Evolutionary conservation across 345 rosid genomes (phyloP), one percentile per base, ranked within the genome.

Genomic region (Eucalyptus cladocalyx): DNA sequence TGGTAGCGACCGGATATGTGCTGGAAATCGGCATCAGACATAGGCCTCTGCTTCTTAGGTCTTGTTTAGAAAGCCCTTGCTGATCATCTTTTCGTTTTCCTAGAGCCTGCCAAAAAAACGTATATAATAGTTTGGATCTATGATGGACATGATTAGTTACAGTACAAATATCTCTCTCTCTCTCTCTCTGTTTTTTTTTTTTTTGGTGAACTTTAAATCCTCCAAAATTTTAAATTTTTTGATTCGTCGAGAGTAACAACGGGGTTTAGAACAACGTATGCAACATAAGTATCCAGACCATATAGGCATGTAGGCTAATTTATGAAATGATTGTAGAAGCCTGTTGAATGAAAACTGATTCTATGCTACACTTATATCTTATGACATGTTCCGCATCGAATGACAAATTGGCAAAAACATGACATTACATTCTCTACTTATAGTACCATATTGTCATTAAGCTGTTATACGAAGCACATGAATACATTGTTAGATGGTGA

Each of bases 11-110:
- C 8, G 98, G 94, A 87, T 92, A 94, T 56, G 96, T 94, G 93
- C 95, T 95, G 24, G 98, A 92, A 47, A 96, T 91, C 28, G 98
- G 98, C 88, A 96, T 96, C 88, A 97, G 93, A 91, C 99, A 97
- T 30, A 97, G 93, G 49, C 99, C 98, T 34, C 95, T 94, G 92
- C 97, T 95, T 89, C 92, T 93, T 43, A 97, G 95, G 90, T 96
- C 98, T 90, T 91, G 95, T 86, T 91, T 87, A 76, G 90, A 76
- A 76, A 76, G 16, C 47, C 83, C 83, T 76, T 6, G 83, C 47
- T 76, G 88, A 40, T 91, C 92, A 89, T 88, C 96, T 34, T 91
- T 94, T 91, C 92, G 81, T 37, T 56, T 87, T 49, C 80, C 95
- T 95, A 87, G 90, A 88, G 17, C 8, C 17, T 76, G 83, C 83